Percentiles rank a stretch among this genome's conserved stretches.
phyloP scores from a whole-genome alignment of 306 rosid species.

The Prunus mume region DNA sequence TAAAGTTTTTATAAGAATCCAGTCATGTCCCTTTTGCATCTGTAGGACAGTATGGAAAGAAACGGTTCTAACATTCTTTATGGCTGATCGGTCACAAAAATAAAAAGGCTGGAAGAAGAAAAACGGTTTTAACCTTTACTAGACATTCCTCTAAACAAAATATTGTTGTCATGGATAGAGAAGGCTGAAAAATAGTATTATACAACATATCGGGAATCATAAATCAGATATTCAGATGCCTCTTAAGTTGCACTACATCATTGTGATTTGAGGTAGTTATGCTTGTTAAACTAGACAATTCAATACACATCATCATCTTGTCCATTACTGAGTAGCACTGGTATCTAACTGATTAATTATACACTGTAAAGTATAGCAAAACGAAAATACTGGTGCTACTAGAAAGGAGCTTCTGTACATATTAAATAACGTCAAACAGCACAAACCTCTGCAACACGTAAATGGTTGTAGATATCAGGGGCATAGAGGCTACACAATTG shows the following conservation, averaged over 20 bases:
- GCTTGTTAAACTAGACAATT: neutral
- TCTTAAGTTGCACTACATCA: neutral
- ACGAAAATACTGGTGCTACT: neutral
- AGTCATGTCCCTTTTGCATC: neutral
- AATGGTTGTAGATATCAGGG: slow-evolving; percentile 60
- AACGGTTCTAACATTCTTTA: neutral
- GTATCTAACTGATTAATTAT: neutral
- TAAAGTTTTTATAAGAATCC: neutral
- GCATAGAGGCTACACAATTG: slow-evolving; percentile 71
- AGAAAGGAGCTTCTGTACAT: neutral
- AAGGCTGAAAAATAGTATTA: neutral
- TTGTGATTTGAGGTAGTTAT: neutral
- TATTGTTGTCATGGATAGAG: neutral
- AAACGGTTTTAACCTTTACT: neutral
- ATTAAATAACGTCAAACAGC: slow-evolving; percentile 10
- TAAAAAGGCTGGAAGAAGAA: neutral
- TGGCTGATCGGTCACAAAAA: neutral
- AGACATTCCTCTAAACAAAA: neutral
- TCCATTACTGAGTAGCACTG: neutral
- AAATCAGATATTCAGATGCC: neutral
- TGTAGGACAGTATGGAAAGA: neutral
- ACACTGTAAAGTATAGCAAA: neutral
- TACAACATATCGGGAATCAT: neutral
- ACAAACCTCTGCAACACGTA: slow-evolving; percentile 79
- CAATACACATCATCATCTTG: neutral